Evolutionary conservation across 2,329 filamentous ascomycete species (phyloP).

Genomic region (Drechslerella coelobrocha): DNA sequence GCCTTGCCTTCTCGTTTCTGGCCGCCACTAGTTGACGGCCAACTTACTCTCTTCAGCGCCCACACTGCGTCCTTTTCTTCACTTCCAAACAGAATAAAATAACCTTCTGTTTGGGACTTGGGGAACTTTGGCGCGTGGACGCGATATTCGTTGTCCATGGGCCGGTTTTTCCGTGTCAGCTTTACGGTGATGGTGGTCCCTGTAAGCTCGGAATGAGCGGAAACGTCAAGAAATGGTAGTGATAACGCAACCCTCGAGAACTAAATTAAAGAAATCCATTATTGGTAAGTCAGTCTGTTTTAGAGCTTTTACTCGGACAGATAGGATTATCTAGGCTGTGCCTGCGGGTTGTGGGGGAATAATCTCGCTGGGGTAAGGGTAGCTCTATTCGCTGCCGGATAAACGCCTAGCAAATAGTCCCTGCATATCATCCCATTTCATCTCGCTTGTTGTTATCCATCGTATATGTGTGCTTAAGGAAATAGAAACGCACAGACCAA

Average conservation of each 20-base stretch:
- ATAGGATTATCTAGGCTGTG: background rate
- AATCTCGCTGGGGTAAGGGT: background rate
- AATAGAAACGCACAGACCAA: slow-evolving; percentile 14
- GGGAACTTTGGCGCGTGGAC: slow-evolving; percentile 90
- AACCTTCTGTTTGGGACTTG: slow-evolving; percentile 92
- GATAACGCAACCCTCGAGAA: slow-evolving; percentile 68
- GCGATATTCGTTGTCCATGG: slow-evolving; percentile 70
- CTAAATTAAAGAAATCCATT: slow-evolving; percentile 45
- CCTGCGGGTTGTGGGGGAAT: background rate
- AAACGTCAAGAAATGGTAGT: slow-evolving; percentile 73
- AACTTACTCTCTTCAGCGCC: slow-evolving; percentile 83
- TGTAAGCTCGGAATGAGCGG: slow-evolving; percentile 66
- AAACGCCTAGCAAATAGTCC: slow-evolving; percentile 26
- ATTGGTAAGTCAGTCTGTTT: background rate
- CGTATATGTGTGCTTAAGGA: background rate
- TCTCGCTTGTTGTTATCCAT: slow-evolving; percentile 29
- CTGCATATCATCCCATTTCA: slow-evolving; percentile 45
- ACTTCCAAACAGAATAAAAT: slow-evolving; percentile 81
- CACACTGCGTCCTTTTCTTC: slow-evolving; percentile 75
- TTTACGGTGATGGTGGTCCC: slow-evolving; percentile 69
- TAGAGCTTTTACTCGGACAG: background rate
- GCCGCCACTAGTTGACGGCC: slow-evolving; percentile 61
- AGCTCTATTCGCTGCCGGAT: slow-evolving; percentile 16
- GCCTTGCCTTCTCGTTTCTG: slow-evolving; percentile 51
- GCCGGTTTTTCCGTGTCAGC: slow-evolving; percentile 71